phyloP scores from a whole-genome alignment of 495 filamentous ascomycete species.

The Penicillium lividum region DNA sequence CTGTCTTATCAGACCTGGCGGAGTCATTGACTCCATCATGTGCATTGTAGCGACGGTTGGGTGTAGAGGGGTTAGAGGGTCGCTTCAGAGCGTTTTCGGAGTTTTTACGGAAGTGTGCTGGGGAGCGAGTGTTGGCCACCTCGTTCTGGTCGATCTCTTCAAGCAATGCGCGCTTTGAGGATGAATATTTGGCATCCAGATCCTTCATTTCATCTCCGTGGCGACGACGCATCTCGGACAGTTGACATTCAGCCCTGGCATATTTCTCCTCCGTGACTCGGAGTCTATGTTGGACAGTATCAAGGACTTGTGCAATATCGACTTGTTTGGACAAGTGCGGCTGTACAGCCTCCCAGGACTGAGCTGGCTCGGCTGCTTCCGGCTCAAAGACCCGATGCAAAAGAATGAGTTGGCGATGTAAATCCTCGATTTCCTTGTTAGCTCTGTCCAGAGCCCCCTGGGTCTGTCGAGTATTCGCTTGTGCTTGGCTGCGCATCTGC shows the following conservation, averaged over 20 bases:
- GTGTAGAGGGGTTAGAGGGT: conserved; percentile 74
- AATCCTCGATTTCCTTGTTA: conserved; percentile 75
- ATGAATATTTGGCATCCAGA: conserved; percentile 69
- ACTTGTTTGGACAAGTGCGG: conserved; percentile 65
- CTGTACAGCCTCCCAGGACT: conserved; percentile 63
- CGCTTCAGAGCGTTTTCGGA: conserved; percentile 64
- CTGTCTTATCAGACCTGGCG: conserved; percentile 80
- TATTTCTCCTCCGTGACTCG: conserved; percentile 84
- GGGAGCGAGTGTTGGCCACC: conserved; percentile 72
- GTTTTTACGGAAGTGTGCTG: conserved; percentile 72
- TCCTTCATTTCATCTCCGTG: conserved; percentile 73
- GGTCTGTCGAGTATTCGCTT: conserved; percentile 78
- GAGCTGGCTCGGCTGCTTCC: conserved; percentile 58
- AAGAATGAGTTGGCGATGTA: conserved; percentile 74
- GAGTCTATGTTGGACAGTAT: conserved; percentile 81
- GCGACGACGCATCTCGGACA: conserved; percentile 73
- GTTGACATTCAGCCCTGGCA: conserved; percentile 76
- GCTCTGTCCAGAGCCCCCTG: conserved; percentile 74
- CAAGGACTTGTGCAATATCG: conserved; percentile 84
- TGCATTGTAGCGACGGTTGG: conserved; percentile 68
- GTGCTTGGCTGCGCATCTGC: conserved; percentile 82
- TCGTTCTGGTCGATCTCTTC: conserved; percentile 91
- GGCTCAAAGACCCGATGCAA: conserved; percentile 87
- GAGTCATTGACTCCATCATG: conserved; percentile 70
- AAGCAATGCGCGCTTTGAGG: conserved; percentile 68